These are phyloP conservation scores for Cruciata laevipes DNA, from an alignment of 257 asterid genomes.

Conservation along the genomic window DNA sequence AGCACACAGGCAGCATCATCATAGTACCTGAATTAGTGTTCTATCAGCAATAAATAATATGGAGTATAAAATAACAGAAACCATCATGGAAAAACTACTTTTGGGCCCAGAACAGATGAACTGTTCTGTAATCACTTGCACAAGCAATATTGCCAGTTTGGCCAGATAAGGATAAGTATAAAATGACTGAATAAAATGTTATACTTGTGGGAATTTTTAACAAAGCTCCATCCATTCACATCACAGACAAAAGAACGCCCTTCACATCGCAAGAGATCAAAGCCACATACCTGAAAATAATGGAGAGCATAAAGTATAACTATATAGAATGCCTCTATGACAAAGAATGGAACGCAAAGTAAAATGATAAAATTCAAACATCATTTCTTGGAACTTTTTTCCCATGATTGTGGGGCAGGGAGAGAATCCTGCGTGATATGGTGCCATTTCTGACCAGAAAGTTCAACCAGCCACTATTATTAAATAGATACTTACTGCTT, in stretches of 20 bases:
- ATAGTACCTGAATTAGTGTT: constrained; percentile 52
- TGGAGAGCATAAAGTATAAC: background rate
- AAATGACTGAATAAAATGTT: constrained; percentile 11
- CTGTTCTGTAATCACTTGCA: background rate
- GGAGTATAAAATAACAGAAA: background rate
- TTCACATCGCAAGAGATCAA: constrained; percentile 94
- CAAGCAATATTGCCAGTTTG: background rate
- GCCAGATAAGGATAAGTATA: background rate
- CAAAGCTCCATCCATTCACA: constrained; percentile 99
- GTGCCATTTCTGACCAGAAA: background rate
- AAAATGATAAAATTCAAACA: background rate
- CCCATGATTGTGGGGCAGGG: background rate
- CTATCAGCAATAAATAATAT: constrained; percentile 10
- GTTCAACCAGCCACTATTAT: background rate
- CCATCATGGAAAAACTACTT: background rate
- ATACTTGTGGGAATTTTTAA: constrained; percentile 90
- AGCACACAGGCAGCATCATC: constrained; percentile 94
- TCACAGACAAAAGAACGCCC: constrained; percentile 98
- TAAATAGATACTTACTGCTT: constrained; percentile 59
- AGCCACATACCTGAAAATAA: constrained; percentile 87
- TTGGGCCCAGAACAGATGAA: constrained; percentile 2
- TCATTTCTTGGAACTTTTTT: background rate
- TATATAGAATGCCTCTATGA: background rate
- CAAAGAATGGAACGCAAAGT: background rate
- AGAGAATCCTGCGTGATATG: background rate